Evolutionary conservation across 2,329 filamentous ascomycete species (phyloP), one percentile per base, ranked within the genome.

Genomic region (Cladosporium sp.): DNA sequence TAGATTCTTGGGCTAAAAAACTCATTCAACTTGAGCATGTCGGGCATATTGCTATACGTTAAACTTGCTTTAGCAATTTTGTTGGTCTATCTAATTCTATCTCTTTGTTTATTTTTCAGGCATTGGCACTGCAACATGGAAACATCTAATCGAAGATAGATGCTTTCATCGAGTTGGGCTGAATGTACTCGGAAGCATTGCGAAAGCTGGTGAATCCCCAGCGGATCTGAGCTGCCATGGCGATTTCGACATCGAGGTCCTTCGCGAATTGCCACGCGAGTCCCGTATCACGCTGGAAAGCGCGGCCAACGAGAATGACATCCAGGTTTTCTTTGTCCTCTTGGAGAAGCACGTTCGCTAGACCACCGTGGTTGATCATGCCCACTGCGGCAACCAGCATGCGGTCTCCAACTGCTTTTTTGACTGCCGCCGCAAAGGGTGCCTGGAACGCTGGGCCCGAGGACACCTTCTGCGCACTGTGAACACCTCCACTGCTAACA

Each of bases 241-340:
- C 74, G 6, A 90, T 81, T 52, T 82, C 73, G 2, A 91, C 82
- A 7, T 80, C 83, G 29, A 95, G 72, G 57, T 89, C 80, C 54
- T 87, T 79, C 0, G 88, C 90, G 54, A 81, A 84, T 29, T 80
- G 77, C 70, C 89, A 82, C 2, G 58, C 54, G 64, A 89, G 83
- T 52, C 88, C 83, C 0, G 90, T 87, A 63, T 95, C 88, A 65
- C 89, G 82, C 70, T 95, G 76, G 69, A 93, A 93, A 63, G 86
- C 85, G 50, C 89, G 77, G 0, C 81, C 91, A 1, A 86, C 76
- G 15, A 92, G 75, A 0, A 85, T 82, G n/a, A 91, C 68, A 64
- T 96, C 90, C 54, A 83, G 60, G 2, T 59, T 61, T 17, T 68
- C 61, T 49, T 64, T 60, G 54, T 80, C 72, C 29, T 43, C 42